Percentiles rank a stretch among this genome's conserved stretches.
Evolutionary conservation across 2,329 filamentous ascomycete species (phyloP).

Genomic region (Pleomassaria siparia): DNA sequence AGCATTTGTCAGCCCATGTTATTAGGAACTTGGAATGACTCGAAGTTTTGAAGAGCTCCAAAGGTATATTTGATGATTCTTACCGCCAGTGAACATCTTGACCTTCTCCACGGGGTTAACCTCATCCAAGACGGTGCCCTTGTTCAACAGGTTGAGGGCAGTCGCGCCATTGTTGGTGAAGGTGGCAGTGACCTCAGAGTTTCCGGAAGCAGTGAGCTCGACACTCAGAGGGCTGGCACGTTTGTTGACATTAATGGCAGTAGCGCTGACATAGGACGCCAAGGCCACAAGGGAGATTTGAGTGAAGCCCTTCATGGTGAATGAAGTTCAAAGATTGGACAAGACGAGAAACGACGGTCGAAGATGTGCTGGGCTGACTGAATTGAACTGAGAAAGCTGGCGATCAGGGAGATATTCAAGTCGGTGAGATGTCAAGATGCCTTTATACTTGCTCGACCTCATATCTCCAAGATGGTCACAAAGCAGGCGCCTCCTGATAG

Average conservation of each 20-base stretch:
- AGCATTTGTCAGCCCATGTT: conserved; percentile 3
- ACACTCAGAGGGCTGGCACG: conserved; percentile 39
- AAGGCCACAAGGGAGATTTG: conserved; percentile 31
- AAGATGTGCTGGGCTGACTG: conserved; percentile 9
- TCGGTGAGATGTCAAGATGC: conserved; percentile 7
- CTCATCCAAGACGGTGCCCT: conserved; percentile 57
- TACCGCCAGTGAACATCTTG: conserved; percentile 50
- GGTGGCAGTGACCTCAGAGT: conserved; percentile 56
- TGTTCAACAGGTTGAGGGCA: conserved; percentile 56
- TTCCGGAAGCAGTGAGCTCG: conserved; percentile 52
- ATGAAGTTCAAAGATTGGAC: neutral
- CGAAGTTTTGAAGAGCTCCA: too few relatives aligned
- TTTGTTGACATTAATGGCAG: conserved; percentile 32
- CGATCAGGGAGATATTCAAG: conserved; percentile 22
- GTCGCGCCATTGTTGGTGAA: conserved; percentile 57
- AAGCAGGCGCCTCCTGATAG: conserved; percentile 8
- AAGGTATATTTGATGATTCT: too few relatives aligned
- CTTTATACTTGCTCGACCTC: conserved; percentile 25
- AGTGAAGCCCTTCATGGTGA: conserved; percentile 31
- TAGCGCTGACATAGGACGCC: conserved; percentile 28
- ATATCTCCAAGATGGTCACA: conserved; percentile 7
- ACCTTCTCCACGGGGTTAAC: conserved; percentile 56
- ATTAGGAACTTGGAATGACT: too few relatives aligned
- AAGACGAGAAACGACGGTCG: conserved; percentile 5
- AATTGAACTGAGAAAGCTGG: conserved; percentile 11